Conservation (phyloP, 208 protist genomes). For the Naegleria fowleri region DNA sequence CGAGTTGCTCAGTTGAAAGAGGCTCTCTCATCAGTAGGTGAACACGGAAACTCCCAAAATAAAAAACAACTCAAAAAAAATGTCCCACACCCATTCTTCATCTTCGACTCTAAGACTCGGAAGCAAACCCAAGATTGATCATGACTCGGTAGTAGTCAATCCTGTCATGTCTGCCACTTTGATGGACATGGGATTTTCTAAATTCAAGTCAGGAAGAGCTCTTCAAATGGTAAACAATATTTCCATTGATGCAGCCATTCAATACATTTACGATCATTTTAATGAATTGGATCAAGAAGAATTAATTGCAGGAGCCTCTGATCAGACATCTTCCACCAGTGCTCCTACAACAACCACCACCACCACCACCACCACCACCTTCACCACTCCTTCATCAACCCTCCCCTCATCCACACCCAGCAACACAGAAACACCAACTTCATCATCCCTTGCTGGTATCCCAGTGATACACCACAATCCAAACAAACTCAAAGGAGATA, state of each 20-base stretch:
- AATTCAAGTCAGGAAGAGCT: background rate
- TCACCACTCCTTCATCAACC: too few relatives aligned
- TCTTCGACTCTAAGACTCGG: background rate
- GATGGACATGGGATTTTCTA: conserved; percentile 6
- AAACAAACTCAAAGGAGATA: background rate
- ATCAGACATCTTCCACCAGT: background rate
- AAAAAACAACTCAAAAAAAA: too few relatives aligned
- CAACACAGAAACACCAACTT: too few relatives aligned
- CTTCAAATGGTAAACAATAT: background rate
- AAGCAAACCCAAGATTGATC: background rate
- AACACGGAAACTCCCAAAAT: too few relatives aligned
- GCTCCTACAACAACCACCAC: background rate
- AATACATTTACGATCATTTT: background rate
- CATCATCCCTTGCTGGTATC: background rate
- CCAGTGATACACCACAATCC: background rate
- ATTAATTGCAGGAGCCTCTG: background rate
- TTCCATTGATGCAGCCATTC: background rate
- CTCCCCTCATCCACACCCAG: too few relatives aligned
- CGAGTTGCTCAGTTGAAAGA: too few relatives aligned
- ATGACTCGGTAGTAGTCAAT: background rate
- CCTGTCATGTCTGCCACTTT: background rate
- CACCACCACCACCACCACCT: too few relatives aligned
- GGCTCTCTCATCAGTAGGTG: too few relatives aligned
- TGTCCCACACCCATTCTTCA: too few relatives aligned
- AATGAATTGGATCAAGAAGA: background rate